phyloP scores from a whole-genome alignment of 2,329 filamentous ascomycete genomes.

The Ophidiomyces ophidiicola region DNA sequence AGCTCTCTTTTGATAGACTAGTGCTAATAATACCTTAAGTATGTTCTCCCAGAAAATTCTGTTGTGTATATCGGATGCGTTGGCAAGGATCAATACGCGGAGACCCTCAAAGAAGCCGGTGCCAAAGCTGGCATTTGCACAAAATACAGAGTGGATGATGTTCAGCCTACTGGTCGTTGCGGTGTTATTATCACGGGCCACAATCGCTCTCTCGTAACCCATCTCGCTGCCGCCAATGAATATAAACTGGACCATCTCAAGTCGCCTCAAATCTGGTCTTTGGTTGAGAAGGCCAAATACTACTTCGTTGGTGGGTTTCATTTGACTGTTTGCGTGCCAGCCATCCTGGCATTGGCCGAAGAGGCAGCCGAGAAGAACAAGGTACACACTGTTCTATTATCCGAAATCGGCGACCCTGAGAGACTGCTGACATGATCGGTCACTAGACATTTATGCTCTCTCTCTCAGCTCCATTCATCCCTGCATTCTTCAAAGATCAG shows the following conservation, averaged over 20 bases:
- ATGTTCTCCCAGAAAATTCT: constrained; percentile 79
- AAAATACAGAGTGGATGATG: constrained; percentile 84
- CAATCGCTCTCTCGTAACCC: constrained; percentile 87
- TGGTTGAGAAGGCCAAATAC: constrained; percentile 75
- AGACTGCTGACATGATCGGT: not conserved
- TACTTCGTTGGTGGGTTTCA: constrained; percentile 97
- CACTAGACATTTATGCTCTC: constrained; percentile 65
- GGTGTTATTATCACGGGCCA: constrained; percentile 94
- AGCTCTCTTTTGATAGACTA: not conserved
- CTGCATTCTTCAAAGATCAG: constrained; percentile 94
- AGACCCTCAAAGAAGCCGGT: constrained; percentile 75
- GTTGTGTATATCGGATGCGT: constrained; percentile 90
- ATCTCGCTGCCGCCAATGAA: constrained; percentile 90
- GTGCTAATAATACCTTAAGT: constrained; percentile 37
- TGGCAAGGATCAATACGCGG: constrained; percentile 89
- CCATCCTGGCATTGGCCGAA: constrained; percentile 77
- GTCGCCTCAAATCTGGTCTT: constrained; percentile 77
- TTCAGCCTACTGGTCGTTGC: constrained; percentile 78
- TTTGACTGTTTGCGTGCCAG: constrained; percentile 86
- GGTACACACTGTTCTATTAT: constrained; percentile 30
- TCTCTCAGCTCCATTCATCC: constrained; percentile 88
- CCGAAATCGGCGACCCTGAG: not conserved
- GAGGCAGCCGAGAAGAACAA: constrained; percentile 86
- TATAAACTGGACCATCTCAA: constrained; percentile 93
- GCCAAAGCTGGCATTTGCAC: constrained; percentile 78